These are phyloP conservation scores for Fusarium caatingaense DNA, from an alignment of 2,329 filamentous ascomycete species.

Conservation along the genomic window DNA sequence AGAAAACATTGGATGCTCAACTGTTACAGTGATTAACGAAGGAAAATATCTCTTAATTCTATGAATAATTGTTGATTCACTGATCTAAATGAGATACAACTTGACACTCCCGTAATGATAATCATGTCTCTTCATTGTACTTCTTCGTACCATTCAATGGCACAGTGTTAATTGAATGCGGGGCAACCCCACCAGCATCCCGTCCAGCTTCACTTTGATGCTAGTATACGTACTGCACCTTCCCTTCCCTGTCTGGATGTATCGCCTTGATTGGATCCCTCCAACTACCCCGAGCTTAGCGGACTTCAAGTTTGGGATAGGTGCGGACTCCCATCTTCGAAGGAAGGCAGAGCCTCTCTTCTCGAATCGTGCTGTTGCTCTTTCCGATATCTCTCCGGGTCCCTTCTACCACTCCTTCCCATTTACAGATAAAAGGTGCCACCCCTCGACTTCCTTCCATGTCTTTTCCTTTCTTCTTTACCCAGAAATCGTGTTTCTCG, in stretches of 20 bases:
- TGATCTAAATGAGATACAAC: neutral
- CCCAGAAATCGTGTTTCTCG: conserved; percentile 39
- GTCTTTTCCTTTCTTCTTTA: conserved; percentile 28
- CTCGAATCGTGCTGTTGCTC: conserved; percentile 17
- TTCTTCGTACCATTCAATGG: conserved; percentile 8
- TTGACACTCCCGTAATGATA: neutral
- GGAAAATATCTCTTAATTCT: neutral
- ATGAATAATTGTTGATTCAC: neutral
- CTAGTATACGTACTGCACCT: neutral
- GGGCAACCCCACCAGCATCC: conserved; percentile 16
- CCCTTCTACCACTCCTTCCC: conserved; percentile 20
- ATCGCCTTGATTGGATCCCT: conserved; percentile 5
- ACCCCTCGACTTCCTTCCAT: conserved; percentile 19
- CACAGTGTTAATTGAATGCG: conserved; percentile 29
- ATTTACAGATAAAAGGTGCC: conserved; percentile 39
- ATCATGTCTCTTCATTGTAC: neutral
- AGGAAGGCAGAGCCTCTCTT: conserved; percentile 21
- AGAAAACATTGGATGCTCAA: neutral
- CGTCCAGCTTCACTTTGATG: conserved; percentile 28
- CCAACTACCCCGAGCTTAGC: neutral
- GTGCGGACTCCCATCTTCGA: conserved; percentile 10
- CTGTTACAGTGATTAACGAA: neutral
- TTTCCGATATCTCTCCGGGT: conserved; percentile 25
- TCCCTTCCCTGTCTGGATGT: conserved; percentile 1
- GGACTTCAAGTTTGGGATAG: conserved; percentile 30